phyloP scores from a whole-genome alignment of 129 eudicot genomes.

The Cynara cardunculus region DNA sequence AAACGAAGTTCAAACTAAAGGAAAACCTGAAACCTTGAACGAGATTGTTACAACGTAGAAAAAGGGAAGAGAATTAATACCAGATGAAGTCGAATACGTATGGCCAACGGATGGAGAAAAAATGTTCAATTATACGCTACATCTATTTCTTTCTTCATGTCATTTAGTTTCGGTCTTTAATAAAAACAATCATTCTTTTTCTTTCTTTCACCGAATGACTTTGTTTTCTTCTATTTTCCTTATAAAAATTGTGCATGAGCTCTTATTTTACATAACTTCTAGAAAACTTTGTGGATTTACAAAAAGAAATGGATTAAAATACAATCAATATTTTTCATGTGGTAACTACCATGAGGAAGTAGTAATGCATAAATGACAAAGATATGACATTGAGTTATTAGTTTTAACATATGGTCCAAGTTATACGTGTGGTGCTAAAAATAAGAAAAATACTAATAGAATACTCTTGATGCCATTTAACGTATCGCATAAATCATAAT shows the following conservation, averaged over 20 bases:
- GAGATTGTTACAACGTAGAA: background rate
- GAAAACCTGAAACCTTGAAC: background rate
- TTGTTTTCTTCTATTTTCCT: background rate
- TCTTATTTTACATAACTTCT: slow-evolving; percentile 15
- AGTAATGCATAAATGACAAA: slow-evolving; percentile 28
- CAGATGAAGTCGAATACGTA: background rate
- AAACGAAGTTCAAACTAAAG: background rate
- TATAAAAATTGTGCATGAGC: slow-evolving; percentile 6
- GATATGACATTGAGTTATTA: background rate
- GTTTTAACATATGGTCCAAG: slow-evolving; percentile 25
- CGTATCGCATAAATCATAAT: slow-evolving; percentile 17
- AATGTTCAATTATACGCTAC: background rate
- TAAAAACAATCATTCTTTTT: background rate
- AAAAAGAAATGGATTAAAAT: background rate
- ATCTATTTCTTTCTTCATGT: background rate
- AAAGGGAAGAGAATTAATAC: background rate
- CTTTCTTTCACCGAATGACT: background rate
- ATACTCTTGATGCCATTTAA: background rate
- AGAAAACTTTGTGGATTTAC: slow-evolving; percentile 6
- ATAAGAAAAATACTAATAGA: slow-evolving; percentile 2
- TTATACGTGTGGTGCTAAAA: slow-evolving; percentile 15
- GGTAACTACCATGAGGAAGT: slow-evolving; percentile 31
- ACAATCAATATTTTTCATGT: slow-evolving; percentile 13
- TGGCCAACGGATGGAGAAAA: background rate
- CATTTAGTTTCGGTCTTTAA: background rate